Evolutionary conservation across 495 filamentous ascomycete genomes (phyloP).

Genomic region (Penicillium roqueforti): DNA sequence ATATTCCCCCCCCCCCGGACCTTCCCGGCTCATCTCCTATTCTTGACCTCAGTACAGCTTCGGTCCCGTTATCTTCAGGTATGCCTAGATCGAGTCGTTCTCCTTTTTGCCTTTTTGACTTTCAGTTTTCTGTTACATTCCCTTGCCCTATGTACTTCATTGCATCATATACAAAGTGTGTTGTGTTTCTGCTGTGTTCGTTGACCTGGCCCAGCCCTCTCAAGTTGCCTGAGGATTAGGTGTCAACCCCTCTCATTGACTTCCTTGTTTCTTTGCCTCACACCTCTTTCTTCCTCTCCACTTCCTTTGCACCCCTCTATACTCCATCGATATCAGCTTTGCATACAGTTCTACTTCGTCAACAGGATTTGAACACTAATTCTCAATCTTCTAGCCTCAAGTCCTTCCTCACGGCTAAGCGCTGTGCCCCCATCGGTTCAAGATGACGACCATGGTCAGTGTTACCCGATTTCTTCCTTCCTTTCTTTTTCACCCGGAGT

Average conservation of each 20-base stretch:
- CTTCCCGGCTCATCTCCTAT: slow-evolving; percentile 8
- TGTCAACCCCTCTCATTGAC: slow-evolving; percentile 1
- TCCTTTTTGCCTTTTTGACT: not conserved
- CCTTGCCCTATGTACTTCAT: not conserved
- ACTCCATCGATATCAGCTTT: not conserved
- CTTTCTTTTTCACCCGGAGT: not conserved
- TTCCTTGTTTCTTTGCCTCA: not conserved
- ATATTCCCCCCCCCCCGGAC: not conserved
- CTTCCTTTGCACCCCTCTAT: not conserved
- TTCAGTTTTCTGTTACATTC: not conserved
- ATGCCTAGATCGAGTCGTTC: not conserved
- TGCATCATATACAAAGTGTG: not conserved
- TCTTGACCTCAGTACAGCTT: slow-evolving; percentile 8
- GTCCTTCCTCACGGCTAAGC: slow-evolving; percentile 29
- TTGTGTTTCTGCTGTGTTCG: not conserved
- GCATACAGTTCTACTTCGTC: not conserved
- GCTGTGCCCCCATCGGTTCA: slow-evolving; percentile 37
- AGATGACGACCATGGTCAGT: slow-evolving; percentile 51
- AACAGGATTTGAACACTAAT: not conserved
- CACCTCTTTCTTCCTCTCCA: not conserved
- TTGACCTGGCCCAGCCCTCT: slow-evolving; percentile 13
- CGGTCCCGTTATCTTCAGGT: slow-evolving; percentile 8
- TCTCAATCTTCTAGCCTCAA: slow-evolving; percentile 4
- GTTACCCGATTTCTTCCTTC: slow-evolving; percentile 2
- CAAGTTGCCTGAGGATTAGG: slow-evolving; percentile 7